Conservation (phyloP, 176 grass and related monocot species). For the Melocanna baccifera region DNA sequence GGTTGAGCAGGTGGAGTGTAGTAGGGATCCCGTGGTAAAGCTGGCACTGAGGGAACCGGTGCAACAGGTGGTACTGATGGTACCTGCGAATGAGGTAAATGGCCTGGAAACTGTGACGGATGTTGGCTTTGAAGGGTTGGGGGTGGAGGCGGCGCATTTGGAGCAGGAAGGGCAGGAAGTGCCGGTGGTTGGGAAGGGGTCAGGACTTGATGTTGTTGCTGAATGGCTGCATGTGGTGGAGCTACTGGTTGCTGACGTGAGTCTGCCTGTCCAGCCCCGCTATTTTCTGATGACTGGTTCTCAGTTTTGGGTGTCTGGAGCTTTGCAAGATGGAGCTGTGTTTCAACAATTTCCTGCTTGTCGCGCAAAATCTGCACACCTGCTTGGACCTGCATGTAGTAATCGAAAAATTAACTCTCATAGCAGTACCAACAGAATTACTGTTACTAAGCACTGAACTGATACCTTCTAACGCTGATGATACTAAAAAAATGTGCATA, state of each 20-base stretch:
- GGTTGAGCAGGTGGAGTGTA: slow-evolving; percentile 42
- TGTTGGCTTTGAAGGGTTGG: slow-evolving; percentile 46
- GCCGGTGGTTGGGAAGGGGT: slow-evolving; percentile 44
- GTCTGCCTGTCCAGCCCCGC: slow-evolving; percentile 19
- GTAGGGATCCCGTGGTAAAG: slow-evolving; percentile 45
- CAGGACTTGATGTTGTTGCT: slow-evolving; percentile 39
- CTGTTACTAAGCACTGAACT: neutral
- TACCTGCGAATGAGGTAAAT: slow-evolving; percentile 42
- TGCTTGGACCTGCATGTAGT: slow-evolving; percentile 59
- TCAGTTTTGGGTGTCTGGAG: slow-evolving; percentile 45
- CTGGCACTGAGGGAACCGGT: slow-evolving; percentile 27
- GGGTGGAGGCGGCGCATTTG: slow-evolving; percentile 64
- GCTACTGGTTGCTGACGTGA: slow-evolving; percentile 23
- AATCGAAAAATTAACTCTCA: neutral
- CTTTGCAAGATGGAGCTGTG: slow-evolving; percentile 75
- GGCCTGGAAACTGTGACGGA: slow-evolving; percentile 36
- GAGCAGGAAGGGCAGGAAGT: slow-evolving; percentile 51
- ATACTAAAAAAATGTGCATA: neutral
- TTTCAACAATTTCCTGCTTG: slow-evolving; percentile 84
- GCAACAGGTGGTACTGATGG: slow-evolving; percentile 38
- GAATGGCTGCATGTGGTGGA: slow-evolving; percentile 36
- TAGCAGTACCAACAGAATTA: neutral
- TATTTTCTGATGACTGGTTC: slow-evolving; percentile 25
- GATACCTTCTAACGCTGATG: neutral
- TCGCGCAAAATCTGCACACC: slow-evolving; percentile 75